Conservation (phyloP, 441 rosid genomes). For the Pelargonium myrrhifolium region DNA sequence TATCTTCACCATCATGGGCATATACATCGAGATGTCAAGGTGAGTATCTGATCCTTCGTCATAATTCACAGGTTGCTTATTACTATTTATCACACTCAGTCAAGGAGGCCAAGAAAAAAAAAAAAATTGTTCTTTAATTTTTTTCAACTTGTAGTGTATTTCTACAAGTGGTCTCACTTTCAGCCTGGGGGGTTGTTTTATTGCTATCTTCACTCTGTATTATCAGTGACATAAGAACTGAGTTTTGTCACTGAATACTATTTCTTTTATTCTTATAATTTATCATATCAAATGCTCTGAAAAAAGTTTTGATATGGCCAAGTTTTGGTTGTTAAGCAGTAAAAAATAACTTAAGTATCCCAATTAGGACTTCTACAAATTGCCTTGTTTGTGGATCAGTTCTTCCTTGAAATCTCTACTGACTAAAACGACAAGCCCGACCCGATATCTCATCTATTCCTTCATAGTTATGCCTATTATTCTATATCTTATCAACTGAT, state of each 20-base stretch:
- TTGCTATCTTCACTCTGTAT: neutral
- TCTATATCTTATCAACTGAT: neutral
- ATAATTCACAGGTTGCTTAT: neutral
- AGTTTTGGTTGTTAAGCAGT: neutral
- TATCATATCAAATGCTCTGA: neutral
- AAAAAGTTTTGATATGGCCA: neutral
- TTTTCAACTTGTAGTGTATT: neutral
- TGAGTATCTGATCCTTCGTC: conserved; percentile 23
- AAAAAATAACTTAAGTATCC: neutral
- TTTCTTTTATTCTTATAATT: neutral
- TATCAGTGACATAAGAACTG: neutral
- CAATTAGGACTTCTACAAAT: neutral
- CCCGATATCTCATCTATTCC: neutral
- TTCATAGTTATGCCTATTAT: neutral
- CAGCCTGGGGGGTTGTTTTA: neutral
- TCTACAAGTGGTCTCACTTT: neutral
- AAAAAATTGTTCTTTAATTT: neutral
- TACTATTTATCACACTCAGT: neutral
- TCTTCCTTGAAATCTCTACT: neutral
- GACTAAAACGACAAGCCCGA: neutral
- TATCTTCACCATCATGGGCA: conserved; percentile 98
- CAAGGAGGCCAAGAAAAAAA: neutral
- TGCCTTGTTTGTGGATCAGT: neutral
- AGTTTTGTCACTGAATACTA: neutral
- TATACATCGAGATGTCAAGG: conserved; percentile 96